Evolutionary conservation across 805 yeast genomes (phyloP), one percentile per base, ranked within the genome.

Genomic region (Yarrowia alimentaria): DNA sequence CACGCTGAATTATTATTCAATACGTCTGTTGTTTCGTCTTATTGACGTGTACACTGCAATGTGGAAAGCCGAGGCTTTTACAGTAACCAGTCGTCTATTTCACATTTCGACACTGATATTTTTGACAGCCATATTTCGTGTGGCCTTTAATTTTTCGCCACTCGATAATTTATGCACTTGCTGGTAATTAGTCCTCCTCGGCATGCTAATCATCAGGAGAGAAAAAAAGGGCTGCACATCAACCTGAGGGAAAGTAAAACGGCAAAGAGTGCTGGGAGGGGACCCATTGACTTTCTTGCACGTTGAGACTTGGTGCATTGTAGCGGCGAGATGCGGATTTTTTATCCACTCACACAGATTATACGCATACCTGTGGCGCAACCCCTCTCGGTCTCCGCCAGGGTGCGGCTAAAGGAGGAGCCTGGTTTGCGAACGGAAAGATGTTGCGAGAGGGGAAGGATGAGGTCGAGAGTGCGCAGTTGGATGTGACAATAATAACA

Each of bases 391-490:
- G n/a, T 28, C 13, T 11, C 21, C 18, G 18, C 25, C 47, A 29
- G 33, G 24, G 47, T 40, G 47, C 47, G 47, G 47, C 47, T 40
- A 28, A 26, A 40, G 10, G 10, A 14, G 32, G 47, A 38, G 30
- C 9, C 14, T 20, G 31, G 3, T 4, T 28, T 19, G 18, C n/a
- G 45, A 20, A 40, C 10, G 47, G 47, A 19, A 40, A 28, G 47
- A 40, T 19, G 28, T 40, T 40, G 47, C 47, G 47, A 40, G 25
- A 35, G 43, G 21, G 43, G 43, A 22, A 29, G 25, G 40, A 20
- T n/a, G 20, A 35, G 29, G 6, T 19, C n/a, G 29, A 16, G 40
- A 14, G 28, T 31, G 40, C 20, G 26, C 29, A 35, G 29, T 37
- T 37, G 43, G 43, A 30, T 24, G 43, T 24, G n/a, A n/a, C n/a